phyloP scores from a whole-genome alignment of 2,329 filamentous ascomycete genomes.

The Cytospora paraplurivora region DNA sequence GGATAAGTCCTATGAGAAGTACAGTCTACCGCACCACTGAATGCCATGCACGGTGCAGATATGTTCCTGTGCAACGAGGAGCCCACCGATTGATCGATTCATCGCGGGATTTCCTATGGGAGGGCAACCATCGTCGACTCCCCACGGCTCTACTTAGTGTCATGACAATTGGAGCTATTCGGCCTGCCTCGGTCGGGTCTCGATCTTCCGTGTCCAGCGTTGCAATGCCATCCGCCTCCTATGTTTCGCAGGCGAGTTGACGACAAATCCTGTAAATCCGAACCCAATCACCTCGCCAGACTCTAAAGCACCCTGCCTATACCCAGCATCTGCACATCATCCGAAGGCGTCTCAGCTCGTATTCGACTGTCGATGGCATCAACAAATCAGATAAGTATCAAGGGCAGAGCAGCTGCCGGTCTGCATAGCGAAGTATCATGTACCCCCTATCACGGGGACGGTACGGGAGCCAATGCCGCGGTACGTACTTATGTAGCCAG shows the following conservation, averaged over 20 bases:
- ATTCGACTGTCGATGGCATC: background rate
- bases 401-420: conserved; percentile 2
- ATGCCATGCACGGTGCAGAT: background rate
- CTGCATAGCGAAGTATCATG: conserved; percentile 6
- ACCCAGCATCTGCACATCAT: background rate
- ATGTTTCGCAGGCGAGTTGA: conserved; percentile 9
- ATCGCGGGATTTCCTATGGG: background rate
- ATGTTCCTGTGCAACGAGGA: background rate
- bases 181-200: background rate
- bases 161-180: conserved; percentile 23
- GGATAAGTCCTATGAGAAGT: background rate
- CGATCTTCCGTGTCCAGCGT: conserved; percentile 5
- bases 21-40: background rate
- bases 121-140: conserved; percentile 1
- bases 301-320: background rate
- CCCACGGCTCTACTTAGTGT: background rate
- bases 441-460: conserved; percentile 1
- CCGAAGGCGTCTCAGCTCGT: background rate
- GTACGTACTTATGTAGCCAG: conserved; percentile 15
- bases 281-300: background rate
- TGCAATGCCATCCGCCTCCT: conserved; percentile 3
- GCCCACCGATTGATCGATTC: background rate
- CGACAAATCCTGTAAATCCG: background rate
- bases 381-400: background rate
- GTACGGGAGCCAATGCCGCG: conserved; percentile 8